phyloP scores from a whole-genome alignment of 176 grass and related monocot species.

The Urochloa ruziziensis region DNA sequence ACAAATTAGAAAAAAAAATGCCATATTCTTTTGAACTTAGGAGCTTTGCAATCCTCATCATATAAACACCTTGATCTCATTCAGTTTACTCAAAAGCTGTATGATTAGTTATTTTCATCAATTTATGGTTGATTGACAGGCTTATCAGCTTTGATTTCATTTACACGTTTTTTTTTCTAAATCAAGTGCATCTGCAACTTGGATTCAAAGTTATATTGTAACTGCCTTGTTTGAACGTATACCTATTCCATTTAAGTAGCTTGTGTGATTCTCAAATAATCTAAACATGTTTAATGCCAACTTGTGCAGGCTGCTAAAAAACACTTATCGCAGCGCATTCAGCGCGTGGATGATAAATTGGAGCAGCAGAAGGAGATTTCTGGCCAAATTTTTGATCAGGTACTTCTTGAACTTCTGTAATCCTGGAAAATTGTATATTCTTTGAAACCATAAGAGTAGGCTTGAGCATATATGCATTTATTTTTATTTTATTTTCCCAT shows the following conservation, averaged over 20 bases:
- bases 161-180: background rate
- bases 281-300: background rate
- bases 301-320: slow-evolving; percentile 63
- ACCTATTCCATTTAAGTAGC: background rate
- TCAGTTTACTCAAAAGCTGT: background rate
- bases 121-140: background rate
- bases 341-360: slow-evolving; percentile 77
- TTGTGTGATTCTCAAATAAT: background rate
- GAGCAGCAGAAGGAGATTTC: slow-evolving; percentile 82
- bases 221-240: background rate
- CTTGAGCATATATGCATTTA: background rate
- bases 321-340: slow-evolving; percentile 76
- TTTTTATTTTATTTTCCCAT: background rate
- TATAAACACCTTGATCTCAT: background rate
- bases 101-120: background rate
- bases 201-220: background rate
- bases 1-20: background rate
- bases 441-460: background rate
- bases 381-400: slow-evolving; percentile 67
- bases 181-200: background rate
- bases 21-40: background rate
- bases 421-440: background rate
- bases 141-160: background rate
- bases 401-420: slow-evolving; percentile 12
- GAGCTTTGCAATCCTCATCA: background rate